Evolutionary conservation across 805 yeast species (phyloP).

Genomic region (Sugiyamaella smithiae): DNA sequence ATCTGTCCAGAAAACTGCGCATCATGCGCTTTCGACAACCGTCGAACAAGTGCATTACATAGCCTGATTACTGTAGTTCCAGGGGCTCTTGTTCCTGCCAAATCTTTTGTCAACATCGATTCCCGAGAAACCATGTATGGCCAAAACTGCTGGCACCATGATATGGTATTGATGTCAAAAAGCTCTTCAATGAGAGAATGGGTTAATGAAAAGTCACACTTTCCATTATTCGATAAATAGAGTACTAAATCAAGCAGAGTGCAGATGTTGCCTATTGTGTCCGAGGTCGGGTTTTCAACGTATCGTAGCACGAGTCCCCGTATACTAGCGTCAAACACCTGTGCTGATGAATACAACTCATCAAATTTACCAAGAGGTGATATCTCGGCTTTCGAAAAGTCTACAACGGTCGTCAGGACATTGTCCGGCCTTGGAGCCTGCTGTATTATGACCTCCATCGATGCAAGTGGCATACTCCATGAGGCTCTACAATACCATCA

Average conservation of each 20-base stretch:
- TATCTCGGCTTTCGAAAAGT: not conserved
- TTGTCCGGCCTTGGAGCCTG: not conserved
- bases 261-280: constrained; percentile 14
- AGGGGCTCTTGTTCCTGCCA: constrained; percentile 33
- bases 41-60: constrained; percentile 34
- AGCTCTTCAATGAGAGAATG: constrained; percentile 34
- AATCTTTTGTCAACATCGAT: constrained; percentile 22
- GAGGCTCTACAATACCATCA: too few relatives aligned
- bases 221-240: constrained; percentile 11
- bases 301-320: not conserved
- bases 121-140: constrained; percentile 33
- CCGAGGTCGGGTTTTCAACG: not conserved
- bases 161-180: constrained; percentile 33
- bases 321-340: not conserved
- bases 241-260: constrained; percentile 23
- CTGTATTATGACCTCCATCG: not conserved
- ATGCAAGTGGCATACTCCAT: not conserved
- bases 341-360: not conserved
- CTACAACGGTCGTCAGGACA: not conserved
- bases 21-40: constrained; percentile 35
- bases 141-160: constrained; percentile 38
- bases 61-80: constrained; percentile 36
- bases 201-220: constrained; percentile 22
- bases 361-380: not conserved
- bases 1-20: constrained; percentile 36